phyloP scores from a whole-genome alignment of 2,329 filamentous ascomycete species.

The Ustulina deusta region DNA sequence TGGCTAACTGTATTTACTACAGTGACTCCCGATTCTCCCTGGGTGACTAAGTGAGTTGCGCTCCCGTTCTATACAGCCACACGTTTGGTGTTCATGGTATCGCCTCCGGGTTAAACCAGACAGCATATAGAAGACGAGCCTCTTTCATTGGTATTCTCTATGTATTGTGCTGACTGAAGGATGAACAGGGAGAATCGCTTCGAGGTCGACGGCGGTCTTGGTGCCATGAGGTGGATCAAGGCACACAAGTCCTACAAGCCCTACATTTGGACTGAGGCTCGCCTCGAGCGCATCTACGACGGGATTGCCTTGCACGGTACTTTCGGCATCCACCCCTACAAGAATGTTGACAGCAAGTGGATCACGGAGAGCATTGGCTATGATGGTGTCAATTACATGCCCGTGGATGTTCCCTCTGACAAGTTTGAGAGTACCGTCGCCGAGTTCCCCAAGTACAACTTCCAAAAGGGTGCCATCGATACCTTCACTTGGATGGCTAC shows the following conservation, averaged over 20 bases:
- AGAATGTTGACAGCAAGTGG: slow-evolving; percentile 34
- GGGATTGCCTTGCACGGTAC: slow-evolving; percentile 37
- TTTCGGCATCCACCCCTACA: slow-evolving; percentile 31
- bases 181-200: slow-evolving; percentile 34
- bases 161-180: slow-evolving; percentile 4
- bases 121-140: neutral
- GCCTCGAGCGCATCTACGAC: slow-evolving; percentile 35
- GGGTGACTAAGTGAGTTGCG: slow-evolving; percentile 29
- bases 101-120: neutral
- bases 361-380: slow-evolving; percentile 32
- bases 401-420: slow-evolving; percentile 18
- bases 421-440: slow-evolving; percentile 30
- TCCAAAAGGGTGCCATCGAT: slow-evolving; percentile 36
- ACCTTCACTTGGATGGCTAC: slow-evolving; percentile 37
- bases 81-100: neutral
- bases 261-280: slow-evolving; percentile 24
- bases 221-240: slow-evolving; percentile 35
- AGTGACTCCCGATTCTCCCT: slow-evolving; percentile 30
- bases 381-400: slow-evolving; percentile 31
- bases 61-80: neutral
- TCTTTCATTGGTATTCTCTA: neutral
- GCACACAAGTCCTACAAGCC: slow-evolving; percentile 30
- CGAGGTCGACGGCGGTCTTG: slow-evolving; percentile 38
- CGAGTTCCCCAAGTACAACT: slow-evolving; percentile 29
- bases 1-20: slow-evolving; percentile 14